phyloP scores from a whole-genome alignment of 345 rosid genomes.

The Streptanthus diversifolius region DNA sequence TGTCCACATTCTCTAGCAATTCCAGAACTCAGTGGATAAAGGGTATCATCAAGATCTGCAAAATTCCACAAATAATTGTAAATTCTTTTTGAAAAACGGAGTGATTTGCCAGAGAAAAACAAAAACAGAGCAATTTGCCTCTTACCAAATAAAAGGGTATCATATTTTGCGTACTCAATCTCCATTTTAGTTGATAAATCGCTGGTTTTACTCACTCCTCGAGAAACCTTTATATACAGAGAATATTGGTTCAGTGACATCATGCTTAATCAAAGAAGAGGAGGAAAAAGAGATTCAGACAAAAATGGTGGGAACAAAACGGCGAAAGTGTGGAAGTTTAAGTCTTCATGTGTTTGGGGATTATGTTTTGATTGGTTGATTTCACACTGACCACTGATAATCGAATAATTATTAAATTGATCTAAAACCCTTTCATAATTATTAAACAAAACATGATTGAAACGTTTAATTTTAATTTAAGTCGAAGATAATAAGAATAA shows the following conservation, averaged over 20 bases:
- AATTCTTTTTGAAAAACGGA: not conserved
- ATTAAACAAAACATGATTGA: not conserved
- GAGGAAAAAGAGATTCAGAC: constrained; percentile 15
- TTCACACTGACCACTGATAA: not conserved
- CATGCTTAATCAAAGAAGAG: not conserved
- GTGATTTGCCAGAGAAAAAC: not conserved
- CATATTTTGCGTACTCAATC: constrained; percentile 43
- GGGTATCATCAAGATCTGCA: constrained; percentile 76
- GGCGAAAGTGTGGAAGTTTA: not conserved
- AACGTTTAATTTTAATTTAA: not conserved
- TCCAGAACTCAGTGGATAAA: constrained; percentile 61
- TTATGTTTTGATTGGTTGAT: constrained; percentile 3
- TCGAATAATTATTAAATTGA: not conserved
- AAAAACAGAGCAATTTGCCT: not conserved
- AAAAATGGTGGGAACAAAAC: constrained; percentile 19
- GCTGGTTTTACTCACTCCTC: not conserved
- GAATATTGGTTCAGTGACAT: not conserved
- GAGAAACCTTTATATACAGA: constrained; percentile 14
- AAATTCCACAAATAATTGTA: not conserved
- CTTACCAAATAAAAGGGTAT: constrained; percentile 70
- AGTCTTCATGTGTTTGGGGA: constrained; percentile 11
- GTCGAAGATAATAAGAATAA: not conserved
- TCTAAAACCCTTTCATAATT: not conserved
- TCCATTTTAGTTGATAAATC: constrained; percentile 37
- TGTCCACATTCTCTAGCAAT: constrained; percentile 40